phyloP scores from a whole-genome alignment of 2,329 filamentous ascomycete species.

The Trichoderma sp. region DNA sequence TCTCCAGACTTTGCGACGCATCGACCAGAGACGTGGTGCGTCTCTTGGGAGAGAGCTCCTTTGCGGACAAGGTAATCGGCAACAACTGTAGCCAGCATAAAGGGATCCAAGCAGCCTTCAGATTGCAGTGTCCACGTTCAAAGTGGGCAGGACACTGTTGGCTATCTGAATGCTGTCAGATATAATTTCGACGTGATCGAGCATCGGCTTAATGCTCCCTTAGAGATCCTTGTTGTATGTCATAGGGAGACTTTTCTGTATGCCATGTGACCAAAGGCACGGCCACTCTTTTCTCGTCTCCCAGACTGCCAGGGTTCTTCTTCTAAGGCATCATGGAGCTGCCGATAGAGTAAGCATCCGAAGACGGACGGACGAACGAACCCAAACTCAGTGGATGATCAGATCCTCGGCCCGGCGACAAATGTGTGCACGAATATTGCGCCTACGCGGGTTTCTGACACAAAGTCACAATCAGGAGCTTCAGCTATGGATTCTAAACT shows the following conservation, averaged over 20 bases:
- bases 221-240: conserved; percentile 95
- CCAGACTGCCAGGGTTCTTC: conserved; percentile 71
- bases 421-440: conserved; percentile 79
- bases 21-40: conserved; percentile 75
- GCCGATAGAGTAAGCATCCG: conserved; percentile 69
- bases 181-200: conserved; percentile 82
- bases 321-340: conserved; percentile 39
- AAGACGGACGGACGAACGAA: conserved; percentile 74
- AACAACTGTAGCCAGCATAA: conserved; percentile 79
- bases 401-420: conserved; percentile 81
- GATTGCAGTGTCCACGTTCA: conserved; percentile 73
- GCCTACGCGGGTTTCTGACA: conserved; percentile 76
- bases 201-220: conserved; percentile 82
- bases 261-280: conserved; percentile 79
- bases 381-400: conserved; percentile 81
- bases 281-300: conserved; percentile 72
- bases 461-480: conserved; percentile 79
- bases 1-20: conserved; percentile 48
- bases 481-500: conserved; percentile 77
- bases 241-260: conserved; percentile 72
- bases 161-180: conserved; percentile 82
- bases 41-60: conserved; percentile 77
- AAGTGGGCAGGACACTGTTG: conserved; percentile 75
- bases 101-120: conserved; percentile 79
- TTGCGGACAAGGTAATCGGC: conserved; percentile 67